Evolutionary conservation across 2,329 filamentous ascomycete genomes (phyloP).

Genomic region (Metarhizium sp.): DNA sequence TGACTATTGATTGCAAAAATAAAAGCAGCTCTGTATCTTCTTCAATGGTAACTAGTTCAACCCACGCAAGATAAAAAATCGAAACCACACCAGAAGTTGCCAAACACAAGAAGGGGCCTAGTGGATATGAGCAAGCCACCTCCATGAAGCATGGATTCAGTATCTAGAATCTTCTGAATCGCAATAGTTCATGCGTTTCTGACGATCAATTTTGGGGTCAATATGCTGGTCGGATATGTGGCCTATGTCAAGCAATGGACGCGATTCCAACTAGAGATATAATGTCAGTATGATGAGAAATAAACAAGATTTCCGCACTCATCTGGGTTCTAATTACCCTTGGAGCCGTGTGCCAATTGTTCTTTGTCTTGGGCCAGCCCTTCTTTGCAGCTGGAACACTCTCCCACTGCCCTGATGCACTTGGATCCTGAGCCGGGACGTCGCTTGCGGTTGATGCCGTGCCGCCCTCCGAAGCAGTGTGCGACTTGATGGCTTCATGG

Average conservation of each 20-base stretch:
- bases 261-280: not conserved
- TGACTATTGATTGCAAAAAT: too few species aligned
- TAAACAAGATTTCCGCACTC: not conserved
- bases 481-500: conserved; percentile 13
- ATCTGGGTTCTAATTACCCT: not conserved
- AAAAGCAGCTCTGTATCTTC: too few species aligned
- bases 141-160: not conserved
- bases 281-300: not conserved
- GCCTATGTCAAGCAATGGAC: not conserved
- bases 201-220: conserved; percentile 10
- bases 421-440: not conserved
- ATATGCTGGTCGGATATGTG: conserved; percentile 5
- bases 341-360: conserved; percentile 15
- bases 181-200: conserved; percentile 12
- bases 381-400: not conserved
- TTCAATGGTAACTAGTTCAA: too few species aligned
- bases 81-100: too few species aligned
- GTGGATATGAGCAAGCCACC: not conserved
- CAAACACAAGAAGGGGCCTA: too few species aligned
- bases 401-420: not conserved
- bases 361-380: not conserved
- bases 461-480: conserved; percentile 13
- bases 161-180: conserved; percentile 15
- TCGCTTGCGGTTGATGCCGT: conserved; percentile 5
- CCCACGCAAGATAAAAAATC: too few species aligned